Evolutionary conservation across 2,329 filamentous ascomycete species (phyloP).

Genomic region (Kalaharituber pfeilii): DNA sequence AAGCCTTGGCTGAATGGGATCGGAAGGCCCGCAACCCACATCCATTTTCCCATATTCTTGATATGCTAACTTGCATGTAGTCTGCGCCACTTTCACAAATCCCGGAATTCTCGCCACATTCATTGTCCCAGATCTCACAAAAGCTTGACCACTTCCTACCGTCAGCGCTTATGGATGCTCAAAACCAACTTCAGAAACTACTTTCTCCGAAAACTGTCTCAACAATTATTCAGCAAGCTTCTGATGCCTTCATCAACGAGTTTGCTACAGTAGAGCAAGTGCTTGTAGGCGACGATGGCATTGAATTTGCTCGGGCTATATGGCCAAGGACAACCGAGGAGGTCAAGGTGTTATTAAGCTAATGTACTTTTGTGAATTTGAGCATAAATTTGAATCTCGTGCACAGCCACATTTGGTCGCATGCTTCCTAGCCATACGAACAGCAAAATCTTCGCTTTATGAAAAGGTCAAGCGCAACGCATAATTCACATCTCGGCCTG

Average conservation of each 20-base stretch:
- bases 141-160: constrained; percentile 78
- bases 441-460: too few species aligned
- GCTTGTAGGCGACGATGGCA: constrained; percentile 29
- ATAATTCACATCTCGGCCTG: too few species aligned
- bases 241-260: constrained; percentile 65
- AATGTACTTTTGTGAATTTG: not conserved
- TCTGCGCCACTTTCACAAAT: constrained; percentile 31
- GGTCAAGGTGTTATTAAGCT: constrained; percentile 26
- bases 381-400: too few species aligned
- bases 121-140: constrained; percentile 51
- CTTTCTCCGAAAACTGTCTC: constrained; percentile 55
- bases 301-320: constrained; percentile 26
- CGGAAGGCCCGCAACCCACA: constrained; percentile 7
- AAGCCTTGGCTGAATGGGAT: constrained; percentile 31
- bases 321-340: constrained; percentile 45
- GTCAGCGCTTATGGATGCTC: constrained; percentile 80
- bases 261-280: constrained; percentile 55
- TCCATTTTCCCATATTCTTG: not conserved
- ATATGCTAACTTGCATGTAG: not conserved
- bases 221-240: constrained; percentile 63
- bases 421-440: not conserved
- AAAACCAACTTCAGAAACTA: constrained; percentile 59
- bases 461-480: too few species aligned
- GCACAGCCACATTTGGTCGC: too few species aligned
- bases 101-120: constrained; percentile 36